Conservation (phyloP, 2,329 filamentous ascomycete species). For the Talaromyces sp. region DNA sequence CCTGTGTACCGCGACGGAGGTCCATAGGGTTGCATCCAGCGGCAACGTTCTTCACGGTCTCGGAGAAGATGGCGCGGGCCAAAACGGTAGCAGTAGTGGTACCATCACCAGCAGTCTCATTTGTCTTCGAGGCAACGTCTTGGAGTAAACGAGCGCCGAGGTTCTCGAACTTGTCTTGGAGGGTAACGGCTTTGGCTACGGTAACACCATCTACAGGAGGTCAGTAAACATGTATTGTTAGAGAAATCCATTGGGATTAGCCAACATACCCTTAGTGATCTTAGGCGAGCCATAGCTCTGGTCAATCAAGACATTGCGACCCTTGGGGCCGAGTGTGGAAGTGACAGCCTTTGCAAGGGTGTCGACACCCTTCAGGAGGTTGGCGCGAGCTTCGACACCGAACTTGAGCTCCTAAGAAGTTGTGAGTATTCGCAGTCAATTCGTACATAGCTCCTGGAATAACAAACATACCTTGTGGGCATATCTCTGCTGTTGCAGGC, state of each 20-base stretch:
- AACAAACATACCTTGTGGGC: constrained; percentile 78
- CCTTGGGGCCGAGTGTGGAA: constrained; percentile 95
- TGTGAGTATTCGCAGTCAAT: constrained; percentile 22
- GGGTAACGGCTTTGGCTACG: constrained; percentile 80
- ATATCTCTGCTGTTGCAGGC: constrained; percentile 86
- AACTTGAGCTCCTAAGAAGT: constrained; percentile 84
- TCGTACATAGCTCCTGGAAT: neutral
- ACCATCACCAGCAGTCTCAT: constrained; percentile 97
- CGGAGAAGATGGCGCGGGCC: constrained; percentile 96
- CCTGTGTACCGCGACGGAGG: constrained; percentile 92
- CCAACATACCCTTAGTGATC: constrained; percentile 87
- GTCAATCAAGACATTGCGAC: constrained; percentile 97
- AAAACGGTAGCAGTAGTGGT: constrained; percentile 97
- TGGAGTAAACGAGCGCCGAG: constrained; percentile 93
- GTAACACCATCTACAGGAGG: constrained; percentile 69
- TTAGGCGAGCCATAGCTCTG: constrained; percentile 98
- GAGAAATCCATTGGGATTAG: neutral
- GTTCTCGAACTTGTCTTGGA: constrained; percentile 99
- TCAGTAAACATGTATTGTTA: constrained; percentile 17
- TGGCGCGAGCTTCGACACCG: constrained; percentile 85
- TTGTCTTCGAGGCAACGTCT: constrained; percentile 98
- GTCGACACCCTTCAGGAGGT: constrained; percentile 89
- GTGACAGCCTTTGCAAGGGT: constrained; percentile 94
- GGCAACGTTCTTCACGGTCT: constrained; percentile 99
- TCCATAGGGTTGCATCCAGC: constrained; percentile 99